A percentile compares a stretch with the other conserved stretches of the same genome.
Conservation (phyloP, 495 filamentous ascomycete species). For the Penicillium parvum region DNA sequence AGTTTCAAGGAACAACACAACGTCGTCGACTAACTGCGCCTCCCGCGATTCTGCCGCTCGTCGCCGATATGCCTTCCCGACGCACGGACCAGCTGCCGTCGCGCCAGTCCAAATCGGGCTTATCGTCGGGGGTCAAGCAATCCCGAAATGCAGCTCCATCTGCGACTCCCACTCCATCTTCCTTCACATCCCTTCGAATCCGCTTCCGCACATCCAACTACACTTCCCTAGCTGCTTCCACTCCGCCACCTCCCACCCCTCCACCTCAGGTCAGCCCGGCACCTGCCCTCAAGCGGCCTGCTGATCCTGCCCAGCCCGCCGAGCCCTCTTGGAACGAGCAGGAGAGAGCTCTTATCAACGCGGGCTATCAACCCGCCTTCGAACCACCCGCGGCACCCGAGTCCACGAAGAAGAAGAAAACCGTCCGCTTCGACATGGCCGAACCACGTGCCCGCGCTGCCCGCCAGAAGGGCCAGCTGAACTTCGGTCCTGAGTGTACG, state of each 20-base stretch:
- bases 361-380: constrained; percentile 26
- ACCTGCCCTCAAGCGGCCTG: not conserved
- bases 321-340: constrained; percentile 11
- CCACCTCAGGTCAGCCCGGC: not conserved
- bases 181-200: too few relatives aligned
- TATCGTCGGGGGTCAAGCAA: too few relatives aligned
- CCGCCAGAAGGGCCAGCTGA: constrained; percentile 85
- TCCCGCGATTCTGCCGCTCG: constrained; percentile 26
- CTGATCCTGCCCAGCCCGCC: constrained; percentile 1
- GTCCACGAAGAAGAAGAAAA: constrained; percentile 1
- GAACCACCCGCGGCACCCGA: constrained; percentile 3
- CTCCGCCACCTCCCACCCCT: not conserved
- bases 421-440: constrained; percentile 34
- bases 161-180: not conserved
- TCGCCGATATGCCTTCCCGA: constrained; percentile 20
- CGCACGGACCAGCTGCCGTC: constrained; percentile 14
- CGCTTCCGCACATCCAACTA: not conserved
- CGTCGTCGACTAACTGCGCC: too few relatives aligned
- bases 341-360: constrained; percentile 22
- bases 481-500: constrained; percentile 78
- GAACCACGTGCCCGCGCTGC: constrained; percentile 73
- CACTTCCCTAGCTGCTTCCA: too few relatives aligned
- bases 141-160: too few relatives aligned
- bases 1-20: not conserved
- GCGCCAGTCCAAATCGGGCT: not conserved